phyloP scores from a whole-genome alignment of 179 eudicot species.

The Spergularia azorica region DNA sequence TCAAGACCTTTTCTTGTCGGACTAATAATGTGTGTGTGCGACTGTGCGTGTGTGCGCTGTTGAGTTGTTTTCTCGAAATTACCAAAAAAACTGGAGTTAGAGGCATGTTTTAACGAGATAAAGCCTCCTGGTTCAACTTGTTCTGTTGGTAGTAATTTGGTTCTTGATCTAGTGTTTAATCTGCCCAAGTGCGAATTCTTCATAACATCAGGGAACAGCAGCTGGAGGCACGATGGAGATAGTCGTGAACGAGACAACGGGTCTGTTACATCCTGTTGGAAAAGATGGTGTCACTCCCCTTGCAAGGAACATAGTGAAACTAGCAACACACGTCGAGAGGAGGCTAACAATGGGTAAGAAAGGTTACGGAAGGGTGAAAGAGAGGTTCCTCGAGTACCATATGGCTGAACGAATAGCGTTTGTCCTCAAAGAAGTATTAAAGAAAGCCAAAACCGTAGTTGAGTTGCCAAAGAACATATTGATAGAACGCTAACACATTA shows the following conservation, averaged over 20 bases:
- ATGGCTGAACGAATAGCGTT: slow-evolving; percentile 64
- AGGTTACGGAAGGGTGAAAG: slow-evolving; percentile 79
- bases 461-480: slow-evolving; percentile 10
- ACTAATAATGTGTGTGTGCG: no score
- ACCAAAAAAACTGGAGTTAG: no score
- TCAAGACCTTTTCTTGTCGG: no score
- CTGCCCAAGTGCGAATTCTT: neutral
- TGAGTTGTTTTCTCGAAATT: no score
- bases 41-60: no score
- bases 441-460: slow-evolving; percentile 49
- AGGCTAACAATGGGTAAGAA: slow-evolving; percentile 79
- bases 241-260: slow-evolving; percentile 81
- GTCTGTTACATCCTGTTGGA: slow-evolving; percentile 80
- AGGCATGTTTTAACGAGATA: neutral
- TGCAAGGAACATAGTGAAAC: slow-evolving; percentile 71
- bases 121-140: no score
- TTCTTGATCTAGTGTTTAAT: neutral
- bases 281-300: slow-evolving; percentile 91
- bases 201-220: slow-evolving; percentile 69
- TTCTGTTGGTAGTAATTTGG: neutral
- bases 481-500: slow-evolving; percentile 12
- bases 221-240: slow-evolving; percentile 97
- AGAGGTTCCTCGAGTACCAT: slow-evolving; percentile 69
- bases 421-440: slow-evolving; percentile 53
- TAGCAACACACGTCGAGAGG: slow-evolving; percentile 79